Base-by-base conservation (phyloP, 371 early-diverging fungal genomes). In the Gilbertella persicaria region DNA sequence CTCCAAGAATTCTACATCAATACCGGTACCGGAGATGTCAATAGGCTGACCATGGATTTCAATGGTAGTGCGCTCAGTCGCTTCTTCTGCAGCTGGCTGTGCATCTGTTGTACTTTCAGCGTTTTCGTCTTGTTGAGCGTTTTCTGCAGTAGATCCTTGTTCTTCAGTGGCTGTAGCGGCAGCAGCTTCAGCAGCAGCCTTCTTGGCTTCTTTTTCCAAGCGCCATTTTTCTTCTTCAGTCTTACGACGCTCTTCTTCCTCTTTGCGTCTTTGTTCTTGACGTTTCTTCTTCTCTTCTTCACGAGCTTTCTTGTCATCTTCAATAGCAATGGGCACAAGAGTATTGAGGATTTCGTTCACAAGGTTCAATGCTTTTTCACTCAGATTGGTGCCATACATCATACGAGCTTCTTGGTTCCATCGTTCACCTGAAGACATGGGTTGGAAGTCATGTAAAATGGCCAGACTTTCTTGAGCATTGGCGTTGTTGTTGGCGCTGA, bases 11-110 rank as follows among this genome's bases (percentile, higher is more conserved):
- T 90, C 91, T 0, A 87, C 81, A 62, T 98, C 99, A 41, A 98
- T 97, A 19, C 96, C 98, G 30, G 93, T 88, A 19, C 92, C 92
- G 2, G 96, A 90, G 23, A 98, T 92, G 61, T 98, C 97, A 0
- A 96, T 81, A 50, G 72, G 54, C 38, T 84, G 70, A 12, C 76
- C 74, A 19, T 77, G 82, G 48, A 75, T 73, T 64, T 68, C 80
- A 9, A 33, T 33, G 3, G 33, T 33, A 2, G 33, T 33, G 10
- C 33, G 33, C 4, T 75, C 67, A 4, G 75, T 71, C 8, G 58
- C 67, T 30, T 61, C 46, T 30, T 17, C 35, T 35, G 19, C 46
- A 0, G 33, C 80, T 51, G 73, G 47, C 38, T 83, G 67, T n/a
- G 71, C 65, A n/a, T 74, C 80, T 46, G 70, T 69, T 65, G n/a